These are phyloP conservation scores for Pugionium cornutum DNA, from an alignment of 345 rosid genomes.

Conservation along the genomic window DNA sequence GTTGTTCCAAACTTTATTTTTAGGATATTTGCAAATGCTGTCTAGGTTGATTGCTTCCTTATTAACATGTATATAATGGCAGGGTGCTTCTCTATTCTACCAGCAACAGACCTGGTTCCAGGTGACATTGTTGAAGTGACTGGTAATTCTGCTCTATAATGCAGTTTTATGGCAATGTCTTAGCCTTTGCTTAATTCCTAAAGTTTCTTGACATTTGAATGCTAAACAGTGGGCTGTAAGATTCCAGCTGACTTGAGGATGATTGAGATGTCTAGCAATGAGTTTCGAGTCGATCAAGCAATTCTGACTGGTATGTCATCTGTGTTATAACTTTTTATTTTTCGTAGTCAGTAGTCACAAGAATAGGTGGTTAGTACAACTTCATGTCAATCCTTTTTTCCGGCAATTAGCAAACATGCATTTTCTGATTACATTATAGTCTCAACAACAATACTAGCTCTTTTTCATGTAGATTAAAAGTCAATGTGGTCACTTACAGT, in stretches of 20 bases:
- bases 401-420: conserved; percentile 3
- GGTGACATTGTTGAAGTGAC: conserved; percentile 96
- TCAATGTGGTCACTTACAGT: conserved; percentile 4
- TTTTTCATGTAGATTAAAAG: conserved; percentile 4
- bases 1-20: conserved; percentile 1
- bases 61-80: conserved; percentile 35
- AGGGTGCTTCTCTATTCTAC: conserved; percentile 97
- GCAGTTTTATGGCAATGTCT: conserved; percentile 19
- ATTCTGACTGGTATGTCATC: conserved; percentile 79
- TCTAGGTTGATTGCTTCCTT: conserved; percentile 22
- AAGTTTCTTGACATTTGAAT: conserved; percentile 31
- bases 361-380: conserved; percentile 29
- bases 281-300: conserved; percentile 96
- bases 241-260: conserved; percentile 98
- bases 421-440: conserved; percentile 17
- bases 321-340: conserved; percentile 18
- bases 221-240: conserved; percentile 84
- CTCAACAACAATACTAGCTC: conserved; percentile 13
- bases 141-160: conserved; percentile 49
- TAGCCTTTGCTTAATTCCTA: conserved; percentile 11
- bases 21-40: conserved; percentile 23
- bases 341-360: background rate
- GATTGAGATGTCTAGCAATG: conserved; percentile 90
- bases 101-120: conserved; percentile 93
- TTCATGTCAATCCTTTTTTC: conserved; percentile 2